Conservation (phyloP, 257 asterid species). For the Orobanche coerulescens region DNA sequence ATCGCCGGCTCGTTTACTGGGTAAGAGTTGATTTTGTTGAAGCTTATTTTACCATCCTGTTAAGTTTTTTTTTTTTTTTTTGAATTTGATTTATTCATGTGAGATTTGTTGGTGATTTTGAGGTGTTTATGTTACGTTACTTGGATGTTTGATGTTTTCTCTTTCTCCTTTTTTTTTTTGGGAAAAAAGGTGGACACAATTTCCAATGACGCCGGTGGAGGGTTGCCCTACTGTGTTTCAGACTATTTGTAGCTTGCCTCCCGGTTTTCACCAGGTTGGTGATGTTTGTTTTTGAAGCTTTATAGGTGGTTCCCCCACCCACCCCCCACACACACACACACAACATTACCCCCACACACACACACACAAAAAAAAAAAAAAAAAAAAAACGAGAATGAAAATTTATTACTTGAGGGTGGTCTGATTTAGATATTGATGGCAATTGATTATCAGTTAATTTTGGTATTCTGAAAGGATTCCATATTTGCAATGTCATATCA, state of each 20-base stretch:
- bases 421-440: constrained; percentile 5
- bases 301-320: not conserved
- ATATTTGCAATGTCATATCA: constrained; percentile 1
- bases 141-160: not conserved
- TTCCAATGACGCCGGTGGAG: constrained; percentile 90
- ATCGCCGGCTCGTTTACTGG: constrained; percentile 83
- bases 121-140: constrained; percentile 16
- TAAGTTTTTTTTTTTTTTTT: not conserved
- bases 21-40: constrained; percentile 31
- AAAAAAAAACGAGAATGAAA: not conserved
- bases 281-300: constrained; percentile 19
- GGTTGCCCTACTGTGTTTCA: constrained; percentile 93
- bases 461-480: not conserved
- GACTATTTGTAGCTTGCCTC: constrained; percentile 66
- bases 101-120: constrained; percentile 14
- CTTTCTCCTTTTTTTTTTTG: not conserved
- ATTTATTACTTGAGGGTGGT: constrained; percentile 18
- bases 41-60: not conserved
- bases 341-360: no score
- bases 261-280: constrained; percentile 86
- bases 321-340: no score
- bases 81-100: not conserved
- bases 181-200: constrained; percentile 63
- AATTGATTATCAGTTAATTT: constrained; percentile 12
- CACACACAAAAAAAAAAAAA: not conserved